Percentiles rank a stretch among this genome's conserved stretches.
These are phyloP conservation scores for Lophium mytilinum DNA, from an alignment of 495 filamentous ascomycete genomes.

Conservation along the genomic window DNA sequence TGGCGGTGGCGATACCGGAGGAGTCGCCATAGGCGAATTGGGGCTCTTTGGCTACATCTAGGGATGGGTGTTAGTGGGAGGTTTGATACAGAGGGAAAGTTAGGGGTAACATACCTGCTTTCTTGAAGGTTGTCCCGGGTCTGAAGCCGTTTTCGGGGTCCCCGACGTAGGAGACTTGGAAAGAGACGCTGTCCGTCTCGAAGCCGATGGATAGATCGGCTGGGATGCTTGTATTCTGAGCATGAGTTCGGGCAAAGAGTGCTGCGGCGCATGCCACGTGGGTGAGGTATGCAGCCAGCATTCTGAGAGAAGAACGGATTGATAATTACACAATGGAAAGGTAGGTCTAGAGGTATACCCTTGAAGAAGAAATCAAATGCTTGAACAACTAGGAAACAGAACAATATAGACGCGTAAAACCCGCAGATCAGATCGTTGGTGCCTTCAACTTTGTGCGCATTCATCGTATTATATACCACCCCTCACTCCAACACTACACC, in stretches of 20 bases:
- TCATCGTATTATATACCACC: not conserved
- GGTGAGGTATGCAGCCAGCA: not conserved
- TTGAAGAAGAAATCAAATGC: too few relatives aligned
- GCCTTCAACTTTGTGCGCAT: not conserved
- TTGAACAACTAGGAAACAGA: too few relatives aligned
- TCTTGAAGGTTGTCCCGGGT: not conserved
- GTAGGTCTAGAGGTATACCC: too few relatives aligned
- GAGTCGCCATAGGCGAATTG: constrained; percentile 20
- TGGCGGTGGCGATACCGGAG: constrained; percentile 5
- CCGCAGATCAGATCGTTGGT: too few relatives aligned
- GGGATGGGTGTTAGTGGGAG: not conserved
- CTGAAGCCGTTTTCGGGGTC: not conserved
- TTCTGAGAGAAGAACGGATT: not conserved
- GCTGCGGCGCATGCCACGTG: not conserved
- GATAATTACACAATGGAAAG: too few relatives aligned
- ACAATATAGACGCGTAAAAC: too few relatives aligned
- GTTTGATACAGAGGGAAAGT: not conserved
- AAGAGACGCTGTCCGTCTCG: not conserved
- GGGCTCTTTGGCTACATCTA: constrained; percentile 12
- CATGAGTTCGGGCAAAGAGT: not conserved
- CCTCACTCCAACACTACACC: not conserved
- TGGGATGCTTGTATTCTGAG: not conserved
- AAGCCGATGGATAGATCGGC: not conserved
- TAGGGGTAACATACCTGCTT: not conserved
- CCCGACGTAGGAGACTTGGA: not conserved